phyloP scores from a whole-genome alignment of 371 early-diverging fungal genomes.

The Lichtheimia ramosa region DNA sequence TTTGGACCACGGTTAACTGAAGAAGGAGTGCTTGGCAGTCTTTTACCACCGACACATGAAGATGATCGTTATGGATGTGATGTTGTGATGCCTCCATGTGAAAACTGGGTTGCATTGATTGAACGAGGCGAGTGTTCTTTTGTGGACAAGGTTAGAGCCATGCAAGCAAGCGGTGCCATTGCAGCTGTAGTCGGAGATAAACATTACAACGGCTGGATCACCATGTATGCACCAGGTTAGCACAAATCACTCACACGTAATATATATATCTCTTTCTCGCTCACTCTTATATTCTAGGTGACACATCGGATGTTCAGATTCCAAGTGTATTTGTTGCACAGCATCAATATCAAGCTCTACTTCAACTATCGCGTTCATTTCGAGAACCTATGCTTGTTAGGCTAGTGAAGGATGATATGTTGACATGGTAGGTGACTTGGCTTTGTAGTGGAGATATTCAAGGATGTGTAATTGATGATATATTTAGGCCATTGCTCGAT shows the following conservation, averaged over 20 bases:
- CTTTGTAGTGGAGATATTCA: background rate
- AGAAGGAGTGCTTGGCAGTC: conserved; percentile 44
- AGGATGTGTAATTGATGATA: background rate
- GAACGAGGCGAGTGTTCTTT: conserved; percentile 89
- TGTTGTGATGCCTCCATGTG: conserved; percentile 22
- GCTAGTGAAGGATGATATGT: conserved; percentile 40
- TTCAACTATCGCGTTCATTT: conserved; percentile 35
- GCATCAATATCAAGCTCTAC: conserved; percentile 61
- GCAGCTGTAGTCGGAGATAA: conserved; percentile 93
- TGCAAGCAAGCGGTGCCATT: conserved; percentile 84
- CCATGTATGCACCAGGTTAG: conserved; percentile 89
- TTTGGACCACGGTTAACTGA: conserved; percentile 63
- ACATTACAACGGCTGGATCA: conserved; percentile 70
- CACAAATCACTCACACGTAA: background rate
- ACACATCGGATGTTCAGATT: conserved; percentile 73
- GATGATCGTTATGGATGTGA: conserved; percentile 37
- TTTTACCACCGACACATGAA: conserved; percentile 28
- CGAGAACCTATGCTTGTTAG: conserved; percentile 39
- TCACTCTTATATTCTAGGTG: conserved; percentile 40
- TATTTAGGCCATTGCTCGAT: conserved; percentile 66
- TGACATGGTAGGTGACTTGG: conserved; percentile 36
- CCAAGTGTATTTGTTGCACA: conserved; percentile 82
- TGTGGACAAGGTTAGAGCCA: conserved; percentile 82
- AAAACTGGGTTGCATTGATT: conserved; percentile 81
- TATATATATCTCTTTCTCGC: background rate